Base-by-base conservation (phyloP, 2,329 filamentous ascomycete genomes). In the Neofusicoccum ribis region DNA sequence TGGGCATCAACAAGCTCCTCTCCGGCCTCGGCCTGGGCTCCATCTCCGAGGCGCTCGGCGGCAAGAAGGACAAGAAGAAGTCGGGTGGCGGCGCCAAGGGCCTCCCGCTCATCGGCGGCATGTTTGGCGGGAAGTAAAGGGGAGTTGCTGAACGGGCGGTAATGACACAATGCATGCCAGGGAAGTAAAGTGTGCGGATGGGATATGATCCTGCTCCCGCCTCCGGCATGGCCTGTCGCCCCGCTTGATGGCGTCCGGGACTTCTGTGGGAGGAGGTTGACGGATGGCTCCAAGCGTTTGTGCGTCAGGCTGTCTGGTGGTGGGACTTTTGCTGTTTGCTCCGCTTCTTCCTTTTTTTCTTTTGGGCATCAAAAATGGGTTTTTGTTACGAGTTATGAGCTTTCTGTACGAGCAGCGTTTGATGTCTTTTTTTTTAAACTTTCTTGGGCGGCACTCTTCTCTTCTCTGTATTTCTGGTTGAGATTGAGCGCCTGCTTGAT, bases 1-100 rank as follows among this genome's bases (percentile, higher is more conserved):
- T 95, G 20, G 91, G 91, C 14, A 83, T 96, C 66, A 88, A 89
- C 77, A 91, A 91, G 75, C 81, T 95, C 20, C 85, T 96, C 15
- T 87, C 88, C 7, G 85, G 89, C 1, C 84, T 97, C 34, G 93
- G 93, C 5, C 78, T 89, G 20, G 83, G 84, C 39, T 81, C 79
- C 51, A 67, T 86, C 37, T 75, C 81, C 6, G 80, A 82, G 49
- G 74, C 78, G 50, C 75, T 86, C 12, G 84, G 84, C 37, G 79
- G 93, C 11, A 81, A 82, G 2, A 82, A 83, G 47, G 80, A 84
- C 69, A 83, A 86, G 72, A 80, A 83, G 74, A 83, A 84, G 76
- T 82, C 81, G 72, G 72, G 73, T 59, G 71, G 71, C 39, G 71
- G 71, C 62, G 70, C 73, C 8, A 74, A 72, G 64, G 77, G 72